These are phyloP conservation scores for Tuber magnatum DNA, from an alignment of 495 filamentous ascomycete species.

Conservation along the genomic window DNA sequence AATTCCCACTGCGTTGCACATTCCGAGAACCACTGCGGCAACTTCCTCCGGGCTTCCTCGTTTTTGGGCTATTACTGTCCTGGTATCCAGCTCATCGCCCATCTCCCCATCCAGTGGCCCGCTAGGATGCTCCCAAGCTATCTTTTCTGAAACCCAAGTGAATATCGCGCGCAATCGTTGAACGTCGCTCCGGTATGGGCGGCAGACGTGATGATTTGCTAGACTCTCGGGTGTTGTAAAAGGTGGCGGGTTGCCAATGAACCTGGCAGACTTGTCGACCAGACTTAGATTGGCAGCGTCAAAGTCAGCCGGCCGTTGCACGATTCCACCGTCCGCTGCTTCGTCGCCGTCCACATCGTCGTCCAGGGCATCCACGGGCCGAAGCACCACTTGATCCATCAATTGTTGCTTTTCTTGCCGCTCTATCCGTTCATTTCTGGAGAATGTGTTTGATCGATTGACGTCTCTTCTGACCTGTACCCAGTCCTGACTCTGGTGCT, in stretches of 20 bases:
- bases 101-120: conserved; percentile 52
- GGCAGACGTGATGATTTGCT: conserved; percentile 85
- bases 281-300: conserved; percentile 66
- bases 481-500: conserved; percentile 66
- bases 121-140: conserved; percentile 68
- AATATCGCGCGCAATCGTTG: conserved; percentile 90
- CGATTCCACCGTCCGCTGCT: conserved; percentile 71
- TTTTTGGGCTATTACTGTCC: conserved; percentile 72
- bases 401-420: conserved; percentile 88
- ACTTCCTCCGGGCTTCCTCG: conserved; percentile 87
- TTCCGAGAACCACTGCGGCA: conserved; percentile 77
- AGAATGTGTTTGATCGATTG: conserved; percentile 86
- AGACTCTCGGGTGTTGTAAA: conserved; percentile 76
- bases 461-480: conserved; percentile 92
- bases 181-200: conserved; percentile 90
- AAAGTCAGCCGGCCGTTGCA: conserved; percentile 79
- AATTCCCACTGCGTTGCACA: conserved; percentile 86
- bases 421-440: conserved; percentile 76
- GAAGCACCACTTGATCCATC: conserved; percentile 81
- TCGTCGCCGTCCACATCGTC: conserved; percentile 87
- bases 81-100: conserved; percentile 65
- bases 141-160: conserved; percentile 90
- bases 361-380: conserved; percentile 78
- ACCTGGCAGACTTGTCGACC: conserved; percentile 93
- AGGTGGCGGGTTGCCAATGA: conserved; percentile 81